phyloP scores from a whole-genome alignment of 306 rosid genomes.

The Hylodesmum podocarpum region DNA sequence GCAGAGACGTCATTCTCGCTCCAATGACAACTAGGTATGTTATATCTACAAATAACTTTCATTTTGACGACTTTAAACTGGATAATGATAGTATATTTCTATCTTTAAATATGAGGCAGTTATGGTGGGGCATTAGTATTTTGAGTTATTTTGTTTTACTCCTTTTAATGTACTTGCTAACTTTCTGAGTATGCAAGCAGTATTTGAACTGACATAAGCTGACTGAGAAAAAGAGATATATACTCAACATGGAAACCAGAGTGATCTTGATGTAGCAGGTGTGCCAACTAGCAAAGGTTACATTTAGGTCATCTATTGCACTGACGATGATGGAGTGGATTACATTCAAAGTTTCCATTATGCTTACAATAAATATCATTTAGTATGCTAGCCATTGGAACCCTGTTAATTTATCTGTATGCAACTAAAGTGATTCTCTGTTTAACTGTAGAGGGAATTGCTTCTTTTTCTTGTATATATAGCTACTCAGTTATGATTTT shows the following conservation, averaged over 20 bases:
- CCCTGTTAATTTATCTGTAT: background rate
- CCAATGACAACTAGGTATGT: conserved; percentile 75
- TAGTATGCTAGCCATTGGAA: background rate
- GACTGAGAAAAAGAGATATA: conserved; percentile 28
- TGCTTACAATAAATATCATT: background rate
- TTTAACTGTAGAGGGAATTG: background rate
- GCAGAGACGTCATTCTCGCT: conserved; percentile 65
- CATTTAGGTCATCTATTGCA: conserved; percentile 36
- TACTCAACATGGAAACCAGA: conserved; percentile 25
- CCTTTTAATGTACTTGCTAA: background rate
- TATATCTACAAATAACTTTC: background rate
- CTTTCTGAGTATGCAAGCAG: conserved; percentile 5
- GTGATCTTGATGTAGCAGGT: conserved; percentile 16
- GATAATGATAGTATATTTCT: background rate
- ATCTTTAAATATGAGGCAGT: background rate
- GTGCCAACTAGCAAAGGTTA: conserved; percentile 15
- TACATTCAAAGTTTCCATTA: background rate
- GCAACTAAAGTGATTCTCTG: conserved; percentile 10
- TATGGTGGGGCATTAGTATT: background rate
- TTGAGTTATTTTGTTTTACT: background rate
- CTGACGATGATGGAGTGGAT: conserved; percentile 25
- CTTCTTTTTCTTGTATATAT: background rate
- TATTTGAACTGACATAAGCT: conserved; percentile 28
- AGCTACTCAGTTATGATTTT: background rate
- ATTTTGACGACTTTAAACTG: background rate